phyloP scores from a whole-genome alignment of 2,329 filamentous ascomycete species.

The Aureobasidium vineae region DNA sequence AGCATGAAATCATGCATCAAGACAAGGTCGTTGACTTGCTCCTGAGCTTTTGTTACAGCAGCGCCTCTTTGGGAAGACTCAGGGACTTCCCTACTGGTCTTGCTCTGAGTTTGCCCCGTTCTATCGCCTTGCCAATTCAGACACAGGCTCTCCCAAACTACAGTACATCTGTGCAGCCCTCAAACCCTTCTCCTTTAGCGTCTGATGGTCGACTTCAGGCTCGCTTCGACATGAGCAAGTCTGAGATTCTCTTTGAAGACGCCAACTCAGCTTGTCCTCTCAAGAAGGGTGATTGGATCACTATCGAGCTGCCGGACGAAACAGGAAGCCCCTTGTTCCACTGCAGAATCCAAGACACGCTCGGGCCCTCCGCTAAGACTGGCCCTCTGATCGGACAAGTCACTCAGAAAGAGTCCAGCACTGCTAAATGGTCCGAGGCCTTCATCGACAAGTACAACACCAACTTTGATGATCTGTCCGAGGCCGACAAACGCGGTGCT shows the following conservation, averaged over 20 bases:
- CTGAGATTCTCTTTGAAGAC: conserved; percentile 10
- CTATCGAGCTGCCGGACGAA: conserved; percentile 30
- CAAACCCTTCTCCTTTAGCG: not conserved
- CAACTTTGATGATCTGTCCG: conserved; percentile 57
- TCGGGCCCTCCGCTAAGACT: conserved; percentile 45
- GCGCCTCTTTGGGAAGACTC: conserved; percentile 48
- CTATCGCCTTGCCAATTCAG: not conserved
- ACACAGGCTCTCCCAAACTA: not conserved
- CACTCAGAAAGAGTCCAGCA: not conserved
- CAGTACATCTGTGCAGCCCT: not conserved
- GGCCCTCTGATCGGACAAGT: not conserved
- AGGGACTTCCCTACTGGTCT: conserved; percentile 59
- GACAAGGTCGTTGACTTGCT: conserved; percentile 83
- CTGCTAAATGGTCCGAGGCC: conserved; percentile 36
- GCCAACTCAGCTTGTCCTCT: conserved; percentile 38
- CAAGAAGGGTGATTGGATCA: conserved; percentile 55
- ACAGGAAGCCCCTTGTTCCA: conserved; percentile 41
- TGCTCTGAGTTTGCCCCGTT: conserved; percentile 52
- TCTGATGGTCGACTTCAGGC: not conserved
- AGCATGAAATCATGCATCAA: conserved; percentile 77
- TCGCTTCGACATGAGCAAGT: conserved; percentile 3
- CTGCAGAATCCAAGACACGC: conserved; percentile 51
- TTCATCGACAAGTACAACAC: conserved; percentile 51
- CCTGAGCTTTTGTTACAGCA: conserved; percentile 73
- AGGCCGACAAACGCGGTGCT: conserved; percentile 48